Conservation (phyloP, 1,139 yeast species). For the Nakaseomyces uthaithaninus region DNA sequence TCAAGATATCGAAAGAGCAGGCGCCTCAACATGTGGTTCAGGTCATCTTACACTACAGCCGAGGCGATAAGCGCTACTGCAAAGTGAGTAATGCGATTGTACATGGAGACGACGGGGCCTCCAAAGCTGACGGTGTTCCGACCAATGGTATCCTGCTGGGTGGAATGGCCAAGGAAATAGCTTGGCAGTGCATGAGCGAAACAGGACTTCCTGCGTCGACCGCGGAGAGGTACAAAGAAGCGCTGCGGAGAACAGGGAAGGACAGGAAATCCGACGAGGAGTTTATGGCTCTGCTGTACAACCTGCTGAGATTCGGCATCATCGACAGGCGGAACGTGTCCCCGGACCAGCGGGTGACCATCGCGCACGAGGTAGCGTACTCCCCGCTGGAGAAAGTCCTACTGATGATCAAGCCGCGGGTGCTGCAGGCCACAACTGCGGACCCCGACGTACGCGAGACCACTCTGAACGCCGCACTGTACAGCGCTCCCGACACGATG, state of each 20-base stretch:
- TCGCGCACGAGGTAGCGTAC: slow-evolving; percentile 12
- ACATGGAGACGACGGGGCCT: neutral
- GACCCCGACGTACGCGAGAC: neutral
- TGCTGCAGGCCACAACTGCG: neutral
- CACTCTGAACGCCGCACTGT: neutral
- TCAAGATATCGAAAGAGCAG: neutral
- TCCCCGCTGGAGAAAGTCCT: slow-evolving; percentile 5
- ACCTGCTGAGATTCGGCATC: neutral
- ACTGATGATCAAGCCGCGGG: slow-evolving; percentile 1
- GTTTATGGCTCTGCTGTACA: neutral
- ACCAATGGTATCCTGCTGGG: neutral
- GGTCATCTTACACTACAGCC: neutral
- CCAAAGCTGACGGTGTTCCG: neutral
- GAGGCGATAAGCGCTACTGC: neutral
- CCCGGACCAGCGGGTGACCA: slow-evolving; percentile 17
- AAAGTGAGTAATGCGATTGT: neutral
- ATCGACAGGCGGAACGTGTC: slow-evolving; percentile 13
- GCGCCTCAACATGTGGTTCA: neutral
- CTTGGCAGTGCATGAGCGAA: slow-evolving; percentile 1
- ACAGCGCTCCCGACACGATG: neutral
- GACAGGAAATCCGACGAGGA: neutral
- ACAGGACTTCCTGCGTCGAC: neutral
- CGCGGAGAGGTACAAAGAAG: neutral
- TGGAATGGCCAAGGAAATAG: neutral
- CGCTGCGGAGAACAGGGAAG: neutral